Base-by-base conservation (phyloP, 176 grass and related monocot genomes). In the Areca catechu region DNA sequence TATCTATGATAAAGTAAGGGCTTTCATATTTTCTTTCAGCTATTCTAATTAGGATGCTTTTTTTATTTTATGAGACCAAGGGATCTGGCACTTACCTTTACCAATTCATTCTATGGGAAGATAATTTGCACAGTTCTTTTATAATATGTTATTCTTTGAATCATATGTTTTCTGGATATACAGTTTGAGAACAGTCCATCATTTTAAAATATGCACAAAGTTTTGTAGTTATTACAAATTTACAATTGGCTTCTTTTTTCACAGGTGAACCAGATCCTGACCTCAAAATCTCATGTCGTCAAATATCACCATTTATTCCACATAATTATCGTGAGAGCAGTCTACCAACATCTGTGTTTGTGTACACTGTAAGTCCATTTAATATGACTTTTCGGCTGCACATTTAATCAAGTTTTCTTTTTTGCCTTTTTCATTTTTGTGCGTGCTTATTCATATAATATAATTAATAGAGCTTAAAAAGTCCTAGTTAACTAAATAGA, bases 301-400 rank as follows among this genome's bases (percentile, higher is more conserved):
- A 96, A 66, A 96, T 96, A 79, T 96, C 91, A 60, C 91, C 91
- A 74, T 96, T 96, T 87, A 96, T 90, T 58, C 91, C 91, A 52
- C 86, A 96, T 30, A 72, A 96, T 77, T 96, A 96, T 69, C 69
- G 79, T 61, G 91, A 96, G 51, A 96, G 91, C 83, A 96, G 86
- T 57, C 83, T 90, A 78, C 91, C 91, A 56, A 79, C 77, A 54
- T 79, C 91, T 70, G 86, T 96, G 66, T 96, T 96, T 79, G 86
- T 96, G 50, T 96, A 90, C 49, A 90, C 86, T 62, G 91, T 96
- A 74, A 81, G 91, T 76, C 2, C 34, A 43, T 43, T 30, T 43
- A 43, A 9, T 43, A 14, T 43, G 9, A 43, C 1, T 43, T 43
- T 43, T 43, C 14, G 9, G 34, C 34, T 43, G 34, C 34, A 43